Evolutionary conservation across 2,329 filamentous ascomycete genomes (phyloP).

Genomic region (Colletotrichum horii): DNA sequence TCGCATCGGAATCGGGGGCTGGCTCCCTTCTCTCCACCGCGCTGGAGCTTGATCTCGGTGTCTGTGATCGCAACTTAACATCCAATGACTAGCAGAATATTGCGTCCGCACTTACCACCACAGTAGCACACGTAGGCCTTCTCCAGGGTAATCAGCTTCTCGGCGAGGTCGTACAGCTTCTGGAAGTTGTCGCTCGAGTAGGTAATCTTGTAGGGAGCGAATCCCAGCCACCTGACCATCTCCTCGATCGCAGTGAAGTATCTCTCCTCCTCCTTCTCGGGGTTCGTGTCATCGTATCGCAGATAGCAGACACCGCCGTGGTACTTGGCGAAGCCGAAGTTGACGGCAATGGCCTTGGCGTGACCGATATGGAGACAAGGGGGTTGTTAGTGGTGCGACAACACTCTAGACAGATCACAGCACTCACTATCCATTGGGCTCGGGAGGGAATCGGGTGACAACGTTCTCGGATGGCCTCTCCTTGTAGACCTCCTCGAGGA

Average conservation of each 20-base stretch:
- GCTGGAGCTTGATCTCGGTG: constrained; percentile 83
- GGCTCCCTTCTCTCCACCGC: constrained; percentile 75
- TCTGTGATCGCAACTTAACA: constrained; percentile 44
- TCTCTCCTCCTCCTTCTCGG: constrained; percentile 87
- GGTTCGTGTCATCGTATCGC: constrained; percentile 94
- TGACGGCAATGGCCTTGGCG: constrained; percentile 93
- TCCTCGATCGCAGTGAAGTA: constrained; percentile 92
- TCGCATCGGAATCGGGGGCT: constrained; percentile 78
- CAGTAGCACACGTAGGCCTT: constrained; percentile 89
- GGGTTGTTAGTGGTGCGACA: not conserved
- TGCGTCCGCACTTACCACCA: constrained; percentile 46
- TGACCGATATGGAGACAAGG: constrained; percentile 70
- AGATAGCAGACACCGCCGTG: constrained; percentile 71
- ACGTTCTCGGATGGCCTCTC: constrained; percentile 67
- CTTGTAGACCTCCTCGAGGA: constrained; percentile 74
- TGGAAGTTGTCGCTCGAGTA: constrained; percentile 93
- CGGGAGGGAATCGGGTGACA: constrained; percentile 78
- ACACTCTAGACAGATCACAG: constrained; percentile 58
- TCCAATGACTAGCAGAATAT: too few species aligned
- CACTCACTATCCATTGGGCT: constrained; percentile 80
- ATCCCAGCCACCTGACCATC: constrained; percentile 82
- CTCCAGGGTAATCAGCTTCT: constrained; percentile 77
- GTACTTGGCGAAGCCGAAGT: constrained; percentile 90
- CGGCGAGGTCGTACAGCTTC: constrained; percentile 84
- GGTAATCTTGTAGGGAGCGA: constrained; percentile 65